Percentiles rank a stretch among this genome's conserved stretches.
phyloP scores from a whole-genome alignment of 2,329 filamentous ascomycete genomes.

The Cercospora sojina region DNA sequence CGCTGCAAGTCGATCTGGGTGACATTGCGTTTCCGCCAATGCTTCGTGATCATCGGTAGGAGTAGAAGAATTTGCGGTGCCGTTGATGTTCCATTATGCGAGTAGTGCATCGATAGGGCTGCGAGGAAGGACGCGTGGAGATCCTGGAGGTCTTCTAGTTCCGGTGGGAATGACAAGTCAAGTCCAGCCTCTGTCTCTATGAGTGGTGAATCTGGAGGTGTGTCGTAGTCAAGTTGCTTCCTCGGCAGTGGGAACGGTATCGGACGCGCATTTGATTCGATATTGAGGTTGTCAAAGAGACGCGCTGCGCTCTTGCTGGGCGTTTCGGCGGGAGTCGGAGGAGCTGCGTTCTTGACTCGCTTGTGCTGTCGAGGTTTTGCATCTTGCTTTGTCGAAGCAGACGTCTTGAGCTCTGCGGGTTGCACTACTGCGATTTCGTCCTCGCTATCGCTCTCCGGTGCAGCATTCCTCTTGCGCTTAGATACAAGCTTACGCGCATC shows the following conservation, averaged over 20 bases:
- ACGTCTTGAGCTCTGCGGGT: background rate
- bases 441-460: conserved; percentile 28
- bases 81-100: conserved; percentile 49
- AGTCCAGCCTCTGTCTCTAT: conserved; percentile 17
- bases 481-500: conserved; percentile 14
- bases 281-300: conserved; percentile 38
- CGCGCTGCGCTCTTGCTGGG: conserved; percentile 37
- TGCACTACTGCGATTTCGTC: conserved; percentile 24
- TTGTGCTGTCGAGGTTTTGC: conserved; percentile 27
- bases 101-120: conserved; percentile 51
- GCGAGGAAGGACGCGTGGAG: conserved; percentile 51
- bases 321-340: conserved; percentile 36
- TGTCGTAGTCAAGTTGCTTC: conserved; percentile 31
- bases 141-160: conserved; percentile 47
- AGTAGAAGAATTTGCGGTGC: conserved; percentile 46
- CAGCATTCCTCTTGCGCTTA: conserved; percentile 32
- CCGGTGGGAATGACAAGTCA: conserved; percentile 39
- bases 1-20: conserved; percentile 48
- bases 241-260: conserved; percentile 26
- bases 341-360: conserved; percentile 35
- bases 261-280: conserved; percentile 27
- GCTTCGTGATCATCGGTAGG: conserved; percentile 43
- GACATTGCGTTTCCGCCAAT: conserved; percentile 50
- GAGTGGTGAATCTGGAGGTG: conserved; percentile 37
- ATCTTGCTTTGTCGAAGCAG: background rate